Conservation (phyloP, 148 eudicot species). For the Nepenthes mirabilis region DNA sequence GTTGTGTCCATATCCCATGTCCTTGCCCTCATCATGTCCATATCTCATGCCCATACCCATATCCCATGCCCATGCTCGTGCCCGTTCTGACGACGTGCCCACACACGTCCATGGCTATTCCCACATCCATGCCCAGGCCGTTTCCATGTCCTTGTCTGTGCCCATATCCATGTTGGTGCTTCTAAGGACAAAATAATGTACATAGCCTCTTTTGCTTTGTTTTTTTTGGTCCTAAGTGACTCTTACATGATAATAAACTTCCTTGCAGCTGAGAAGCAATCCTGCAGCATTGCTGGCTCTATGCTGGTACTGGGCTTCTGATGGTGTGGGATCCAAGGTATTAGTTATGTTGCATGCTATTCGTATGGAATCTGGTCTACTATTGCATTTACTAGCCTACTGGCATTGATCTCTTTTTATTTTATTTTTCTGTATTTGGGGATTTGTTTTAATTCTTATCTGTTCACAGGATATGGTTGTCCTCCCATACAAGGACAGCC, state of each 20-base stretch:
- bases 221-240: not conserved
- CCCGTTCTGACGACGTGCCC: no score
- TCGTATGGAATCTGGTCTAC: not conserved
- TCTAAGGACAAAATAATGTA: no score
- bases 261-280: slow-evolving; percentile 62
- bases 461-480: slow-evolving; percentile 86
- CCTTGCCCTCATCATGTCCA: no score
- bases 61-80: no score
- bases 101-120: no score
- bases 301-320: slow-evolving; percentile 98
- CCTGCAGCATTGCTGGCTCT: slow-evolving; percentile 93
- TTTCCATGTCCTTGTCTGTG: no score
- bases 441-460: not conserved
- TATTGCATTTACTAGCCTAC: not conserved
- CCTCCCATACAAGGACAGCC: slow-evolving; percentile 97
- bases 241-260: slow-evolving; percentile 1
- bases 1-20: no score
- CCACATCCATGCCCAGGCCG: no score
- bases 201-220: no score
- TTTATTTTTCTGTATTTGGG: not conserved
- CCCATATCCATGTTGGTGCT: no score
- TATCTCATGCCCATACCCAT: no score
- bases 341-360: not conserved
- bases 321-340: slow-evolving; percentile 98
- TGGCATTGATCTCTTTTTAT: not conserved